These are phyloP conservation scores for Immersiporthe knoxdaviesiana DNA, from an alignment of 2,329 filamentous ascomycete genomes.

Conservation along the genomic window DNA sequence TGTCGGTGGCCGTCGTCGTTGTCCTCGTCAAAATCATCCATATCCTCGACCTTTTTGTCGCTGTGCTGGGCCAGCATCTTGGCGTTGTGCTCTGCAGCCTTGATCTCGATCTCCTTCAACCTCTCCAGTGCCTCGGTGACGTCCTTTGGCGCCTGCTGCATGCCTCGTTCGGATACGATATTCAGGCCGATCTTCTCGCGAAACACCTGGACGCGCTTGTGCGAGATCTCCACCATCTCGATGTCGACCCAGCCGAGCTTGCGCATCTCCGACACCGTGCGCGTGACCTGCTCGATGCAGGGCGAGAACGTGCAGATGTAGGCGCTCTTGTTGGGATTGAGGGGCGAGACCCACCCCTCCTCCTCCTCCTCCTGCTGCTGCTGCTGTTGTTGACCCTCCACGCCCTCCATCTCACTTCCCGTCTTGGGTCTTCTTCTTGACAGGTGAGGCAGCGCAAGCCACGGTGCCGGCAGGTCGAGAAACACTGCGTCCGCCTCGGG, in stretches of 20 bases:
- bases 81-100: conserved; percentile 62
- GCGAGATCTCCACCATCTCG: conserved; percentile 86
- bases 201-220: conserved; percentile 78
- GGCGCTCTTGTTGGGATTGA: conserved; percentile 73
- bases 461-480: conserved; percentile 79
- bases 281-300: conserved; percentile 93
- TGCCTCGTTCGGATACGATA: conserved; percentile 66
- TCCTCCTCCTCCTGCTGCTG: too few relatives aligned
- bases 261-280: conserved; percentile 80
- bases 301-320: conserved; percentile 94
- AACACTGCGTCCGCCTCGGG: conserved; percentile 74
- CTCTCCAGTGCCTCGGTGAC: conserved; percentile 79
- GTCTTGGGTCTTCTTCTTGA: conserved; percentile 53
- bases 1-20: conserved; percentile 10
- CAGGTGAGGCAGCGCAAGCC: conserved; percentile 78
- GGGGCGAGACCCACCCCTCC: conserved; percentile 55
- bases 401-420: conserved; percentile 32
- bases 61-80: conserved; percentile 38
- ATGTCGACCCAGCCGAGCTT: conserved; percentile 88
- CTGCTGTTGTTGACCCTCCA: conserved; percentile 23
- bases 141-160: conserved; percentile 69
- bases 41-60: conserved; percentile 35
- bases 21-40: conserved; percentile 32
- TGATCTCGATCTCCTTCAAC: conserved; percentile 72
- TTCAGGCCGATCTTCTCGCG: conserved; percentile 79